Base-by-base conservation (phyloP, 2,329 filamentous ascomycete genomes). In the Phyllosticta citrichinensis region DNA sequence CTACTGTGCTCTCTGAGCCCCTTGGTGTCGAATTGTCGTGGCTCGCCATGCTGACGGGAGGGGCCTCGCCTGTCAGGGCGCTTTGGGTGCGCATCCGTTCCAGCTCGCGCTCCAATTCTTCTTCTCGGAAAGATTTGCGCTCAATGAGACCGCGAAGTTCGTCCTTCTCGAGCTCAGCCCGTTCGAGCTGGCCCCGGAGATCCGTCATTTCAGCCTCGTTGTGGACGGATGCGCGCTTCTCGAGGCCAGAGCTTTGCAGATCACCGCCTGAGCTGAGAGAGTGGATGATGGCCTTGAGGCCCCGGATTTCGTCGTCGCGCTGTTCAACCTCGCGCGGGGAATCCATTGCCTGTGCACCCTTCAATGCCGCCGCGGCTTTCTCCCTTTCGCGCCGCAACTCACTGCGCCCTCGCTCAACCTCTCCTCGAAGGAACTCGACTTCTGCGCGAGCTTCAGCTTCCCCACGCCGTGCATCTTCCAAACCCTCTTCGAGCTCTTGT, bases 281-380 rank as follows among this genome's bases (percentile, higher is more conserved):
- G 75, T 97, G 93, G 63, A 99, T 97, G 70, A 99, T 97, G 52
- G 94, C 93, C 75, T 97, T 99, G 65, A 99, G 82, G 55, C 94
- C 94, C 64, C 93, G 84, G 69, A 99, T 97, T 77, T 99, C 94
- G 68, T 99, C 94, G 69, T 99, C 93, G 71, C 95, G 94, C 70
- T 96, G 89, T 71, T 95, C 91, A 30, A 97, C 75, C 65, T 96
- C 91, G 73, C 90, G 90, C 52, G 83, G 81, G 50, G 69, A 74
- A 20, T 69, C 67, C 40, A 73, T 71, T 10, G 77, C 73, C 1
- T 80, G 78, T 11, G 75, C 77, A 27, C 81, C 81, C 66, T 83
- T 84, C 61, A 84, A 70, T 3, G 80, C 80, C 12, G 83, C 82
- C 1, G 84, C 85, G 5, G 86, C 84, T 74, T 94, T 94, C 70